Evolutionary conservation across 805 yeast species (phyloP).

Genomic region (Pichia ethanolica): DNA sequence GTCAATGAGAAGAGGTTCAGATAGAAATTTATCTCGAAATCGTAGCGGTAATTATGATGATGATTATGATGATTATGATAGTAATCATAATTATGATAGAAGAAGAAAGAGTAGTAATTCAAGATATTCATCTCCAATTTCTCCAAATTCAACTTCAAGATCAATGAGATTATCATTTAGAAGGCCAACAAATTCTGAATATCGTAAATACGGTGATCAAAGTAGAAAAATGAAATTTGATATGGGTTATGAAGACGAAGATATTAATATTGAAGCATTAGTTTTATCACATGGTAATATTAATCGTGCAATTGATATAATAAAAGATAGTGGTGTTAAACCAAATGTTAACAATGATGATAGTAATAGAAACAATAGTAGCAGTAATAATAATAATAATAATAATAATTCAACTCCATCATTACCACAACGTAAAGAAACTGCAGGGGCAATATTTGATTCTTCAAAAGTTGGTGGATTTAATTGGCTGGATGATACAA

Average conservation of each 20-base stretch:
- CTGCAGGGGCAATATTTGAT: slow-evolving; percentile 24
- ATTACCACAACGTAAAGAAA: slow-evolving; percentile 34
- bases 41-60: not conserved
- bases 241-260: slow-evolving; percentile 52
- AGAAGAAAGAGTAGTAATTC: not conserved
- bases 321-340: slow-evolving; percentile 33
- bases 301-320: slow-evolving; percentile 49
- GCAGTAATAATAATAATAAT: not conserved
- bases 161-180: slow-evolving; percentile 37
- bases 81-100: slow-evolving; percentile 1
- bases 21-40: slow-evolving; percentile 4
- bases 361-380: not conserved
- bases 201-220: slow-evolving; percentile 42
- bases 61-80: slow-evolving; percentile 7
- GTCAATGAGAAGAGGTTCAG: slow-evolving; percentile 12
- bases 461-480: slow-evolving; percentile 28
- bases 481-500: slow-evolving; percentile 29
- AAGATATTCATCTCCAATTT: slow-evolving; percentile 4
- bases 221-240: slow-evolving; percentile 40
- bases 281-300: slow-evolving; percentile 52
- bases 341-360: not conserved
- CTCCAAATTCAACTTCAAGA: slow-evolving; percentile 6
- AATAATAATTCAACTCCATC: slow-evolving; percentile 36
- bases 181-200: slow-evolving; percentile 46
- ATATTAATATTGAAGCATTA: slow-evolving; percentile 57